Percentiles rank a stretch among this genome's conserved stretches.
Conservation (phyloP, 345 rosid species). For the Aurinia saxatilis region DNA sequence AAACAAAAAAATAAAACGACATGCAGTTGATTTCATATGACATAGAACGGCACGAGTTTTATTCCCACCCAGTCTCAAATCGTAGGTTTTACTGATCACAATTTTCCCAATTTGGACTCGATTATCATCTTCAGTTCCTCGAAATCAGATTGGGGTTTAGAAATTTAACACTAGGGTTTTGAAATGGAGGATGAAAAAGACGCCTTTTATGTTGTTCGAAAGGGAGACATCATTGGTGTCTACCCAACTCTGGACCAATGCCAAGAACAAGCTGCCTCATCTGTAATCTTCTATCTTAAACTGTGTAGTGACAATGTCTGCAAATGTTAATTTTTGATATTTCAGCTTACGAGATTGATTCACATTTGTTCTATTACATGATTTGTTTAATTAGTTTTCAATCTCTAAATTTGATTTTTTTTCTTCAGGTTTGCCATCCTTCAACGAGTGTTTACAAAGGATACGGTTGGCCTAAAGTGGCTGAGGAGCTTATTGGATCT, state of each 20-base stretch:
- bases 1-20: too few relatives aligned
- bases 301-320: neutral
- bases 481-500: constrained; percentile 40
- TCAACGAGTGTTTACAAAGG: constrained; percentile 62
- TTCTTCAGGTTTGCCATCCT: constrained; percentile 46
- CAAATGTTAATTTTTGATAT: neutral
- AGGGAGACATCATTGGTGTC: constrained; percentile 59
- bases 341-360: too few relatives aligned
- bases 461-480: constrained; percentile 46
- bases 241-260: constrained; percentile 52
- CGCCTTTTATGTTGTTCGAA: constrained; percentile 60
- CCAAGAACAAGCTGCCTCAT: constrained; percentile 42
- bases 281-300: constrained; percentile 31
- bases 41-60: too few relatives aligned
- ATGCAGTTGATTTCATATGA: too few relatives aligned
- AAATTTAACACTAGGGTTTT: neutral
- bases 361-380: too few relatives aligned
- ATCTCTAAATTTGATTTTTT: too few relatives aligned
- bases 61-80: too few relatives aligned
- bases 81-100: too few relatives aligned
- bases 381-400: too few relatives aligned
- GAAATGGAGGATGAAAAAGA: constrained; percentile 56
- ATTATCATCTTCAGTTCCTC: too few relatives aligned
- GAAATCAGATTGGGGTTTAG: too few relatives aligned
- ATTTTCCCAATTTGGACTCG: too few relatives aligned